A percentile compares a stretch with the other conserved stretches of the same genome.
These are phyloP conservation scores for Monosporascus sp. DNA, from an alignment of 2,329 filamentous ascomycete genomes.

Conservation along the genomic window DNA sequence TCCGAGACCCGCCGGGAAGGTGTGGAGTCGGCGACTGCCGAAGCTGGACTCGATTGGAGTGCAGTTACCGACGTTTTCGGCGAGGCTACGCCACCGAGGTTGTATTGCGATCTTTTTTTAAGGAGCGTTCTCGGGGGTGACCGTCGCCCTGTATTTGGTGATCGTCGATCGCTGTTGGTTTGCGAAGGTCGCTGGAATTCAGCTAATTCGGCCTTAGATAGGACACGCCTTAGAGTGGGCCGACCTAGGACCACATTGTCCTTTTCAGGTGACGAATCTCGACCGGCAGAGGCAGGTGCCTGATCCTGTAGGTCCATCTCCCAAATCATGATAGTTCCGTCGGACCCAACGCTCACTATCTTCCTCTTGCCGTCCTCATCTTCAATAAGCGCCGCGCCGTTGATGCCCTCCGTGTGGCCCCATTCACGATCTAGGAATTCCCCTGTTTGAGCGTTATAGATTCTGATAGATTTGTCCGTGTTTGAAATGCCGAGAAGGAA, in stretches of 20 bases:
- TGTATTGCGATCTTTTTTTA: slow-evolving; percentile 49
- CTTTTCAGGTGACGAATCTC: slow-evolving; percentile 51
- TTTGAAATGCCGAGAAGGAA: slow-evolving; percentile 85
- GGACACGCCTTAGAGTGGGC: slow-evolving; percentile 74
- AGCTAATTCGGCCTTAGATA: slow-evolving; percentile 82
- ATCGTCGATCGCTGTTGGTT: neutral
- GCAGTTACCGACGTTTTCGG: slow-evolving; percentile 34
- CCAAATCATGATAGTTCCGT: slow-evolving; percentile 83
- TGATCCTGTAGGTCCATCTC: slow-evolving; percentile 46
- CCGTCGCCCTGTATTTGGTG: slow-evolving; percentile 38
- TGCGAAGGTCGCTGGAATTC: slow-evolving; percentile 59
- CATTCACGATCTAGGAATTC: slow-evolving; percentile 80
- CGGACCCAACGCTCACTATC: slow-evolving; percentile 69
- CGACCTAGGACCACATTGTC: slow-evolving; percentile 47
- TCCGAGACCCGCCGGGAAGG: slow-evolving; percentile 43
- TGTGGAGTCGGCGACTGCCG: slow-evolving; percentile 37
- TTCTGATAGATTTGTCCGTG: slow-evolving; percentile 88
- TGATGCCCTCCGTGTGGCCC: slow-evolving; percentile 92
- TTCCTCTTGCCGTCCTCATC: slow-evolving; percentile 49
- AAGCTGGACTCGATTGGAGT: slow-evolving; percentile 36
- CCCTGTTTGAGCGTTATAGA: slow-evolving; percentile 78
- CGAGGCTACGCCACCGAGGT: slow-evolving; percentile 30
- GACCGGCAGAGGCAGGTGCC: slow-evolving; percentile 33
- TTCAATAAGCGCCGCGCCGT: slow-evolving; percentile 70
- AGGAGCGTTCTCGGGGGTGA: slow-evolving; percentile 51